A percentile compares a stretch with the other conserved stretches of the same genome.
phyloP scores from a whole-genome alignment of 108 stramenopile genomes.

The Discostella pseudostelligera region DNA sequence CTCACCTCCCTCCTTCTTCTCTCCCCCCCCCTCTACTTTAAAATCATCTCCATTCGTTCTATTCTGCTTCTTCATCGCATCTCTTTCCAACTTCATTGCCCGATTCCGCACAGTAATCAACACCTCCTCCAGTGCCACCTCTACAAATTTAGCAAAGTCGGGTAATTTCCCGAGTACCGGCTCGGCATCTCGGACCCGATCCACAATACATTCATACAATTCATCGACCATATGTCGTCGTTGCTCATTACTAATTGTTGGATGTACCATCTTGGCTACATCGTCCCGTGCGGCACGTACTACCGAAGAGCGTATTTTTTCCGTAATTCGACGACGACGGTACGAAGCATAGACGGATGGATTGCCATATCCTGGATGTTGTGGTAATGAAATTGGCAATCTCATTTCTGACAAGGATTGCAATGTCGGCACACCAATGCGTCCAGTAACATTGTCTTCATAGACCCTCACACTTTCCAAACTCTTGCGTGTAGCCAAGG shows the following conservation, averaged over 20 bases:
- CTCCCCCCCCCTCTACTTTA: conserved; percentile 1
- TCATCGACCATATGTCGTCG: conserved; percentile 75
- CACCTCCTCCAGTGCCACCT: conserved; percentile 63
- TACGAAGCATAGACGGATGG: conserved; percentile 53
- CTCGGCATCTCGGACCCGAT: conserved; percentile 48
- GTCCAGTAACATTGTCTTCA: background rate
- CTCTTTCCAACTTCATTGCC: background rate
- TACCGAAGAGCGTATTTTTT: conserved; percentile 42
- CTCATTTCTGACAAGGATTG: conserved; percentile 44
- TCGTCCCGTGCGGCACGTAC: conserved; percentile 47
- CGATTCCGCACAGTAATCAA: conserved; percentile 46
- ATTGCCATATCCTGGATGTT: conserved; percentile 54
- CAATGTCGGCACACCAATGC: conserved; percentile 68
- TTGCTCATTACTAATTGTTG: conserved; percentile 48
- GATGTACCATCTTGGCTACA: conserved; percentile 38
- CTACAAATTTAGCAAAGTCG: conserved; percentile 61
- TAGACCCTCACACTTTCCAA: conserved; percentile 62
- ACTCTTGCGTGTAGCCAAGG: conserved; percentile 59
- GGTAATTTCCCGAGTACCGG: conserved; percentile 61
- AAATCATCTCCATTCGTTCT: conserved; percentile 20
- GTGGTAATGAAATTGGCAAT: conserved; percentile 44
- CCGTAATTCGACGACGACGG: conserved; percentile 34
- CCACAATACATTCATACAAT: conserved; percentile 70
- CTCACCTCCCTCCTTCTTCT: background rate
- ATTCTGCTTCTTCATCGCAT: conserved; percentile 18